Percentiles rank a stretch among this genome's conserved stretches.
Conservation (phyloP, 495 filamentous ascomycete species). For the Penicillium argentinense region DNA sequence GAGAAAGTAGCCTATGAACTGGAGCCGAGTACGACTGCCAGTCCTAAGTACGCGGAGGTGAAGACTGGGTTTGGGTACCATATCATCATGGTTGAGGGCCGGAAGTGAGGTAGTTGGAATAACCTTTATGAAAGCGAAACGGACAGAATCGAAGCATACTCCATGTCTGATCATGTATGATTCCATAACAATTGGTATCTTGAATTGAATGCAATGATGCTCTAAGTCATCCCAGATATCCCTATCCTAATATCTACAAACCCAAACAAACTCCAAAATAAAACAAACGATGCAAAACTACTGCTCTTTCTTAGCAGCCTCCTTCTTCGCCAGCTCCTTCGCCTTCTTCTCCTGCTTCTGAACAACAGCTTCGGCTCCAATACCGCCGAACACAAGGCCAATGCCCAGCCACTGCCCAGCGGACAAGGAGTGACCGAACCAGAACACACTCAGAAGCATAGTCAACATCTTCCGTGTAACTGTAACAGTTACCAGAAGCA, state of each 20-base stretch:
- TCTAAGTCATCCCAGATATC: too few species aligned
- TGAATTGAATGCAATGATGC: too few species aligned
- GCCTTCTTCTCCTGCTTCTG: slow-evolving; percentile 79
- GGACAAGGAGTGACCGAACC: slow-evolving; percentile 85
- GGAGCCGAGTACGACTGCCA: slow-evolving; percentile 71
- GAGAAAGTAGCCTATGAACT: slow-evolving; percentile 80
- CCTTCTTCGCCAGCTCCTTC: slow-evolving; percentile 68
- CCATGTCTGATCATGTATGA: not conserved
- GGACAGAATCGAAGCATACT: too few species aligned
- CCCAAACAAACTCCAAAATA: slow-evolving; percentile 1
- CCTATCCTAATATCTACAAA: not conserved
- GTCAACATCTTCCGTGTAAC: slow-evolving; percentile 99
- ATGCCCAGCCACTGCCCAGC: slow-evolving; percentile 92
- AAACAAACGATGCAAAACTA: slow-evolving; percentile 11
- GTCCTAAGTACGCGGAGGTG: slow-evolving; percentile 73
- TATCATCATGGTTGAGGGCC: slow-evolving; percentile 83
- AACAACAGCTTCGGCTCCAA: slow-evolving; percentile 86
- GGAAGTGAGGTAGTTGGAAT: slow-evolving; percentile 55
- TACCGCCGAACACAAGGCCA: slow-evolving; percentile 87
- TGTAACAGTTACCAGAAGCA: slow-evolving; percentile 93
- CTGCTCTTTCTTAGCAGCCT: slow-evolving; percentile 43
- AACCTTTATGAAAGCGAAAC: too few species aligned
- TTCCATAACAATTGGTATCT: slow-evolving; percentile 1
- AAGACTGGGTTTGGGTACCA: slow-evolving; percentile 92
- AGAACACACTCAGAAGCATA: slow-evolving; percentile 93